Conservation (phyloP, 1,284 basidiomycete genomes). For the Microbotryomycetes sp. region DNA sequence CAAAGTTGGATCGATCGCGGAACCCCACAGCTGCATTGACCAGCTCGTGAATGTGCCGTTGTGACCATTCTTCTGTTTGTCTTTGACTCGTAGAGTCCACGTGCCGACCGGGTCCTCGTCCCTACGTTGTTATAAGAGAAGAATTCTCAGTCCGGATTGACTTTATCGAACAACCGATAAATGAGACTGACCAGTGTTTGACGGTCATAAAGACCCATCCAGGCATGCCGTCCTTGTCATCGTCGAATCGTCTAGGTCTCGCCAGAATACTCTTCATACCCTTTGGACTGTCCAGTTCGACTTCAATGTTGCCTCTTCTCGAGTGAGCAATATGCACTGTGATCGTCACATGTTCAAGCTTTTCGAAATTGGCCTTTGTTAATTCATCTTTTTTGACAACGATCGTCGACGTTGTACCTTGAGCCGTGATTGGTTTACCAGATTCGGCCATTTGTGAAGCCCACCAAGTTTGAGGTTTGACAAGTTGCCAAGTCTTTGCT, state of each 20-base stretch:
- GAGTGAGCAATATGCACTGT: constrained; percentile 87
- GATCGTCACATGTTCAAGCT: constrained; percentile 86
- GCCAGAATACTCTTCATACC: constrained; percentile 82
- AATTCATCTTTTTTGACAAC: constrained; percentile 67
- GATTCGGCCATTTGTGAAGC: constrained; percentile 16
- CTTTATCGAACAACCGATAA: neutral
- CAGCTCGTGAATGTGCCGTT: constrained; percentile 82
- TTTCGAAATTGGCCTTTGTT: constrained; percentile 69
- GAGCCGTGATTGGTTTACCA: constrained; percentile 51
- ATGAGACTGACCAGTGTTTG: constrained; percentile 79
- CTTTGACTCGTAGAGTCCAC: constrained; percentile 83
- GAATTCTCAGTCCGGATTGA: too few relatives aligned
- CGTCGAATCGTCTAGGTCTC: constrained; percentile 63
- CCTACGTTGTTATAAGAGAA: constrained; percentile 52
- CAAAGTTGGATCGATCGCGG: constrained; percentile 64
- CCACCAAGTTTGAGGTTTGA: constrained; percentile 89
- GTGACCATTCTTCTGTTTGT: constrained; percentile 57
- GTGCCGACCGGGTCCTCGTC: constrained; percentile 87
- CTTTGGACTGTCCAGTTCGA: constrained; percentile 76
- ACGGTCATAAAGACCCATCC: constrained; percentile 98
- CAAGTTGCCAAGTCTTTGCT: constrained; percentile 73
- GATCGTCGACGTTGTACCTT: constrained; percentile 63
- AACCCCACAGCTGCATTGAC: constrained; percentile 91
- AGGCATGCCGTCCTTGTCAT: constrained; percentile 63
- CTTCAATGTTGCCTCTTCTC: constrained; percentile 84